A percentile compares a stretch with the other conserved stretches of the same genome.
Conservation (phyloP, 352 stramenopile genomes). For the Plasmopara viticola region DNA sequence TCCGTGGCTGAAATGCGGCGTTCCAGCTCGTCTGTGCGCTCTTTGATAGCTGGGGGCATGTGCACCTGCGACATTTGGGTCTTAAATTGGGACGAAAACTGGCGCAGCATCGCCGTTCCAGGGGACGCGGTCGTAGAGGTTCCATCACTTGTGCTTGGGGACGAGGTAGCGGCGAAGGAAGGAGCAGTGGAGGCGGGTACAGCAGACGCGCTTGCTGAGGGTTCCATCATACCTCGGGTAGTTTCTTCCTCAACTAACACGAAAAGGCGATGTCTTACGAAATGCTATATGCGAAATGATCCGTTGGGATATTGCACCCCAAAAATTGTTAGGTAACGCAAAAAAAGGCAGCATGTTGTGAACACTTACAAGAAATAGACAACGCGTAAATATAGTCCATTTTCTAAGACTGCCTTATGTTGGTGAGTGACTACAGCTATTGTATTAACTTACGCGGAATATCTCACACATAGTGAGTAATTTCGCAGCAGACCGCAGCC, state of each 20-base stretch:
- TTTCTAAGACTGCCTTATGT: too few relatives aligned
- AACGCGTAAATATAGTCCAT: too few relatives aligned
- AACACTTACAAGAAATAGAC: too few relatives aligned
- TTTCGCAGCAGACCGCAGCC: too few relatives aligned
- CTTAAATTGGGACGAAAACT: conserved; percentile 29
- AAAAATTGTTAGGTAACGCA: neutral
- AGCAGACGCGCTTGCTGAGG: conserved; percentile 14
- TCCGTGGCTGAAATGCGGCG: conserved; percentile 69
- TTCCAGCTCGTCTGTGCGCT: conserved; percentile 63
- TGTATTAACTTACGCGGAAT: too few relatives aligned
- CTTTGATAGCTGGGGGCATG: conserved; percentile 58
- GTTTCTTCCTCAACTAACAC: conserved; percentile 16
- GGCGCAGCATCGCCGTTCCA: conserved; percentile 17
- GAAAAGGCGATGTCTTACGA: conserved; percentile 6
- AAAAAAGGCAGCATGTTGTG: too few relatives aligned
- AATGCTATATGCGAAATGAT: conserved; percentile 20
- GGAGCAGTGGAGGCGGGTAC: conserved; percentile 2
- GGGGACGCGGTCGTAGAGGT: neutral
- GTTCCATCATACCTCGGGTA: conserved; percentile 24
- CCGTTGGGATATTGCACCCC: conserved; percentile 5
- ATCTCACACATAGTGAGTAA: too few relatives aligned
- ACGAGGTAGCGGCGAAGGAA: conserved; percentile 1
- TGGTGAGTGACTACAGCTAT: too few relatives aligned
- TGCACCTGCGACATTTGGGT: conserved; percentile 45
- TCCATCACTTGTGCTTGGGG: neutral